Evolutionary conservation across 345 rosid species (phyloP).

Genomic region (Eucalyptus pumila): DNA sequence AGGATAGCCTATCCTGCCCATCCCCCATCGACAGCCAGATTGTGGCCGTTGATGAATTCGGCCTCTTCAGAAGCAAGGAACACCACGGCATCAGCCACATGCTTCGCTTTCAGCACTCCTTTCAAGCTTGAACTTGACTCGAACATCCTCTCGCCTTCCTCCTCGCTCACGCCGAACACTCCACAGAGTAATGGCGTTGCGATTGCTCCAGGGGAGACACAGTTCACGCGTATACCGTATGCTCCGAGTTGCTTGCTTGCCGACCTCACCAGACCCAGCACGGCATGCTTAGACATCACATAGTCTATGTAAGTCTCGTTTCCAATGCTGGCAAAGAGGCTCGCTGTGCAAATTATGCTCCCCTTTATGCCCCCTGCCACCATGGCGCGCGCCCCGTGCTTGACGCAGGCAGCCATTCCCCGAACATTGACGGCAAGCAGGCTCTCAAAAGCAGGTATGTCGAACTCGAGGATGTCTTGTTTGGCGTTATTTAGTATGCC

Average conservation of each 20-base stretch:
- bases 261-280: slow-evolving; percentile 13
- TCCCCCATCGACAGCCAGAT: not conserved
- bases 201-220: not conserved
- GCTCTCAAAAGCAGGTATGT: not conserved
- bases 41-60: not conserved
- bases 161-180: not conserved
- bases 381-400: slow-evolving; percentile 24
- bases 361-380: slow-evolving; percentile 12
- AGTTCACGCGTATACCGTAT: not conserved
- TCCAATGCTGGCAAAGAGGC: not conserved
- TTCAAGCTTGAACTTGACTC: not conserved
- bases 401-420: not conserved
- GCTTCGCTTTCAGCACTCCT: not conserved
- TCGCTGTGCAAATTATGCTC: slow-evolving; percentile 26
- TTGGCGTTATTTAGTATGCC: not conserved
- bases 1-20: not conserved
- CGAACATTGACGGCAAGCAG: slow-evolving; percentile 5
- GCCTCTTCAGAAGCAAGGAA: not conserved
- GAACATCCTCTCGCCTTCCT: not conserved
- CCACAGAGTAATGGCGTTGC: not conserved
- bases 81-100: not conserved
- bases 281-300: slow-evolving; percentile 27
- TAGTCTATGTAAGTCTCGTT: not conserved
- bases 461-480: slow-evolving; percentile 7
- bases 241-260: not conserved